These are phyloP conservation scores for Neonectria hederae DNA, from an alignment of 2,329 filamentous ascomycete genomes.

Conservation along the genomic window DNA sequence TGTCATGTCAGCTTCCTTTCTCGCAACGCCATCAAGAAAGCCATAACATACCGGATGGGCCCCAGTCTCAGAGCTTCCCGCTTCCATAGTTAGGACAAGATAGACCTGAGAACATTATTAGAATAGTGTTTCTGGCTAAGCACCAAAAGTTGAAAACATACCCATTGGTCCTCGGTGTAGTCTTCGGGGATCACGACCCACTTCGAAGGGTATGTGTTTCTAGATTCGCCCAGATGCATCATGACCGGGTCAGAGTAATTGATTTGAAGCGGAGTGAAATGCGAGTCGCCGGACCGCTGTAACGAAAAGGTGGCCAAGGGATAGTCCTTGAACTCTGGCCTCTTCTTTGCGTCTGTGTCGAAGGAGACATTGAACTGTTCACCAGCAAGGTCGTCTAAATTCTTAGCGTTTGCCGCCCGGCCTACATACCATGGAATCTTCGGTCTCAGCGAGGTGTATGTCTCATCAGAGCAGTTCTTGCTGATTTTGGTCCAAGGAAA, in stretches of 20 bases:
- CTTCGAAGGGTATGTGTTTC: slow-evolving; percentile 4
- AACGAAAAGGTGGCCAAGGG: slow-evolving; percentile 26
- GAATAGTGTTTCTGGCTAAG: background rate
- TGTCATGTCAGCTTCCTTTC: background rate
- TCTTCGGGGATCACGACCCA: slow-evolving; percentile 35
- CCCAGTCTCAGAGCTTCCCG: background rate
- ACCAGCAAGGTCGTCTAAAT: background rate
- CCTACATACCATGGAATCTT: slow-evolving; percentile 37
- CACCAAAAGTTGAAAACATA: background rate
- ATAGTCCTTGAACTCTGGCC: slow-evolving; percentile 17
- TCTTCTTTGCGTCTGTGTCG: background rate
- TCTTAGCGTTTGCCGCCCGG: slow-evolving; percentile 27
- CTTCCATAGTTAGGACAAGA: slow-evolving; percentile 31
- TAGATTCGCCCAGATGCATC: slow-evolving; percentile 27
- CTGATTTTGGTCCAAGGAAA: slow-evolving; percentile 20
- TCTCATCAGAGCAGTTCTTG: slow-evolving; percentile 30
- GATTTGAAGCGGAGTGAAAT: slow-evolving; percentile 30
- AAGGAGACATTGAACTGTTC: slow-evolving; percentile 32
- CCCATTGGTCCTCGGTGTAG: slow-evolving; percentile 34
- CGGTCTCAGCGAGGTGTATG: slow-evolving; percentile 25
- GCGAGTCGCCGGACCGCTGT: slow-evolving; percentile 14
- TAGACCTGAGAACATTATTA: slow-evolving; percentile 21
- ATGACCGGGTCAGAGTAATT: slow-evolving; percentile 28
- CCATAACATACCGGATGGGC: slow-evolving; percentile 34
- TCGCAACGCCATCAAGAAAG: accelerated